Evolutionary conservation across 805 yeast species (phyloP).

Genomic region (Blastobotrys terrestris): DNA sequence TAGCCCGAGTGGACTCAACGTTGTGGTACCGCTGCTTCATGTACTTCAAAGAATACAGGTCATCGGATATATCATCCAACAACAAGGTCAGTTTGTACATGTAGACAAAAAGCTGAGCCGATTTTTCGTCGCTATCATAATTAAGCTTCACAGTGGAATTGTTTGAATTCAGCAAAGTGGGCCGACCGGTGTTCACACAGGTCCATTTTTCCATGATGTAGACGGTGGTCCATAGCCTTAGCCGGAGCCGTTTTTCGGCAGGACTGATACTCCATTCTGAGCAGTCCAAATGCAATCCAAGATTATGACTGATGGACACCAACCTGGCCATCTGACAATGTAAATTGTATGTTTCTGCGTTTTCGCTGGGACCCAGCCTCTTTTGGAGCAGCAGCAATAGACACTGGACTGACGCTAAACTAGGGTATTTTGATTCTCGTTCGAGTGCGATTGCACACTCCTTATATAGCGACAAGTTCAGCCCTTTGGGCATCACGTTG

Average conservation of each 20-base stretch:
- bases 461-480: constrained; percentile 24
- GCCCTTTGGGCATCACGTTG: constrained; percentile 24
- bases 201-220: constrained; percentile 34
- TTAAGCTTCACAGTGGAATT: constrained; percentile 17
- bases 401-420: constrained; percentile 29
- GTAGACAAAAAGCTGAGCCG: constrained; percentile 27
- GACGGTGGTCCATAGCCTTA: constrained; percentile 31
- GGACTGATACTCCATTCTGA: constrained; percentile 30
- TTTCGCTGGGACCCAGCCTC: constrained; percentile 27
- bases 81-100: constrained; percentile 24
- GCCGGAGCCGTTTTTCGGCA: constrained; percentile 28
- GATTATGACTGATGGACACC: constrained; percentile 26
- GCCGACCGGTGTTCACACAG: constrained; percentile 30
- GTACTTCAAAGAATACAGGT: constrained; percentile 20
- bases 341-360: constrained; percentile 25
- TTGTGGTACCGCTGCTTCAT: constrained; percentile 13
- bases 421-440: constrained; percentile 27
- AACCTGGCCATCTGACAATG: constrained; percentile 26
- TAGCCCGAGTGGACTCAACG: constrained; percentile 6
- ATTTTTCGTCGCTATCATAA: constrained; percentile 20
- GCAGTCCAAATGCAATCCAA: constrained; percentile 33
- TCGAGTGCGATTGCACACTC: constrained; percentile 26
- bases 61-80: constrained; percentile 22
- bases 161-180: constrained; percentile 21
- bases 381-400: constrained; percentile 28